Base-by-base conservation (phyloP, 345 rosid genomes). In the Xanthoceras sorbifolium region DNA sequence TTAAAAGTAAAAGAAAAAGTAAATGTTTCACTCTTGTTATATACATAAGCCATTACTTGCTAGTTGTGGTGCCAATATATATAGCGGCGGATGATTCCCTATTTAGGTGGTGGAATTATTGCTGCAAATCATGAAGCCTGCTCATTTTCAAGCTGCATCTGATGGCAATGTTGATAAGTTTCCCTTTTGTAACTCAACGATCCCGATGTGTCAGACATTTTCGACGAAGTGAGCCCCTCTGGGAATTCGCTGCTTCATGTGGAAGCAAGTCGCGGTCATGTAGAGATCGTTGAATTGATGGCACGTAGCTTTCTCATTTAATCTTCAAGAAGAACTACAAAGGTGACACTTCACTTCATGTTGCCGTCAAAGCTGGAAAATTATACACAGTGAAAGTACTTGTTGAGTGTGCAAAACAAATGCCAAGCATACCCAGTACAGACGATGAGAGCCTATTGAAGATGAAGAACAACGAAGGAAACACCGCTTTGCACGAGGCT, bases 401-500 rank as follows among this genome's bases (percentile, higher is more conserved):
- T 1, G 5, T 60, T 67, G 44, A 25, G 4, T 34, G 29, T 22
- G 55, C 57, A 23, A 71, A 78, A 28, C 22, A n/a, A 23, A 46
- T 69, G 67, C 23, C 23, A 6, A 54, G 20, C n/a, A 54, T 25
- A 54, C 20, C 60, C 9, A n/a, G n/a, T n/a, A n/a, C 60, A 18
- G 60, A n/a, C n/a, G n/a, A n/a, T n/a, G n/a, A n/a, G 6, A 8
- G 71, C 77, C 4, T 63, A 74, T 23, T 44, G 69, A 34, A 69
- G 78, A 34, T 80, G 17, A 42, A 15, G 26, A 80, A 84, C 64
- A 18, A 20, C 7, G 36, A 78, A 34, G 84, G 86, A 38, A 44
- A 82, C 46, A 80, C 88, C 1, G 74, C 81, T n/a, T 70, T 81
- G 76, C 82, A 81, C 22, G 54, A 76, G 9, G 86, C 85, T 1